Evolutionary conservation across 139 green algal species (phyloP).

Genomic region (Zygnema cylindricum): DNA sequence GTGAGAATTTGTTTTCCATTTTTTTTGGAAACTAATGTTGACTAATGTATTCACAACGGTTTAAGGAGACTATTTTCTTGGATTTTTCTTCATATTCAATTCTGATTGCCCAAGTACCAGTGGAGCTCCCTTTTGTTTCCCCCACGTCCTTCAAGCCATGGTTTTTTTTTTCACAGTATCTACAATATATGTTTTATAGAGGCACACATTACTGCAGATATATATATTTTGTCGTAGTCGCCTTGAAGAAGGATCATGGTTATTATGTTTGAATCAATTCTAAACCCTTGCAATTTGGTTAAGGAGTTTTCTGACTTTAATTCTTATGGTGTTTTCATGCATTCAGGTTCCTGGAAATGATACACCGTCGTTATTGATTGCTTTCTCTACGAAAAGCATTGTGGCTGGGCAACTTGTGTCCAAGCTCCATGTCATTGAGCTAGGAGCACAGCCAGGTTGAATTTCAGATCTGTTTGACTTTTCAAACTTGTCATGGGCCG

Average conservation of each 20-base stretch:
- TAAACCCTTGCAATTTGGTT: too few species aligned
- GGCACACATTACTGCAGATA: too few species aligned
- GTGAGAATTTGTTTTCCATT: conserved; percentile 56
- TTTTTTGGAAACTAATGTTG: neutral
- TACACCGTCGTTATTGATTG: conserved; percentile 81
- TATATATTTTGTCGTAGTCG: too few species aligned
- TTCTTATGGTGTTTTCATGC: conserved; percentile 7
- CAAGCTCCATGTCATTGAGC: conserved; percentile 98
- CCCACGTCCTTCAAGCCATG: too few species aligned
- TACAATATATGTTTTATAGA: too few species aligned
- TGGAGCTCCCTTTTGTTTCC: too few species aligned
- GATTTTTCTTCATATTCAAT: too few species aligned
- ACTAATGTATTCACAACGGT: neutral
- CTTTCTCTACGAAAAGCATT: conserved; percentile 96
- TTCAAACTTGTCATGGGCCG: conserved; percentile 4
- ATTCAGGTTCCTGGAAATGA: conserved; percentile 65
- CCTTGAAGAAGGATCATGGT: too few species aligned
- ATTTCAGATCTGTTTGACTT: conserved; percentile 44
- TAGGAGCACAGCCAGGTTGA: conserved; percentile 80
- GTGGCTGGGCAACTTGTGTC: conserved; percentile 82
- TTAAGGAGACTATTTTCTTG: neutral
- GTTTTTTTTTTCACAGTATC: too few species aligned
- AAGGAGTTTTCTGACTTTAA: too few species aligned
- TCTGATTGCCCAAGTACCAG: too few species aligned
- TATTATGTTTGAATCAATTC: too few species aligned